Conservation (phyloP, 73 alveolate species). For the Paramecium primaurelia region DNA sequence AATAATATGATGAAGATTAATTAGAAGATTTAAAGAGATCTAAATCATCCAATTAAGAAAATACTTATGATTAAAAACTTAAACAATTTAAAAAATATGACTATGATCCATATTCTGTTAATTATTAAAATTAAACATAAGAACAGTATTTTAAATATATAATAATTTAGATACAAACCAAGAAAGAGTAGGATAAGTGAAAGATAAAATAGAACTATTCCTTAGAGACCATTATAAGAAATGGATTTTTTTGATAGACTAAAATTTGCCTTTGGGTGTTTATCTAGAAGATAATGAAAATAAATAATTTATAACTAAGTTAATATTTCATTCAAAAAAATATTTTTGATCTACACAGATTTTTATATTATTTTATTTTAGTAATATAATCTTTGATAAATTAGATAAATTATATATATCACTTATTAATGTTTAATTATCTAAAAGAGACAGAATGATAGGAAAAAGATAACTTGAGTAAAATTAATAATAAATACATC, state of each 20-base stretch:
- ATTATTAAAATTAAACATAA: not conserved
- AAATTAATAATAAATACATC: too few species aligned
- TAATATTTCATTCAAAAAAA: not conserved
- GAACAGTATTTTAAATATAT: not conserved
- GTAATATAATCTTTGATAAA: too few species aligned
- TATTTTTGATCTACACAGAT: not conserved
- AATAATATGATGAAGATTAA: conserved; percentile 1
- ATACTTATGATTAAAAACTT: conserved; percentile 26
- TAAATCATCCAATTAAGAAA: conserved; percentile 6
- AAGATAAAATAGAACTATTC: conserved; percentile 16
- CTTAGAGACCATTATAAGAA: not conserved
- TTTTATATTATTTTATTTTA: too few species aligned
- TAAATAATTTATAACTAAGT: not conserved
- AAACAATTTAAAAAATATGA: not conserved
- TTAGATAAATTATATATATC: too few species aligned
- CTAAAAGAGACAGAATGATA: too few species aligned
- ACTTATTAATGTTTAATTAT: too few species aligned
- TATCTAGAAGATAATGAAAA: conserved; percentile 27
- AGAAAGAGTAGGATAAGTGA: conserved; percentile 33
- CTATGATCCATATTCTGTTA: conserved; percentile 10
- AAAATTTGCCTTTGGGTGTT: conserved; percentile 48
- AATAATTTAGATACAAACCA: not conserved
- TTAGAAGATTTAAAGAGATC: conserved; percentile 25
- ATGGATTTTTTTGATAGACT: conserved; percentile 44
- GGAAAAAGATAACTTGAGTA: too few species aligned